Evolutionary conservation across 352 stramenopile species (phyloP).

Genomic region (Elongisporangium anandrum): DNA sequence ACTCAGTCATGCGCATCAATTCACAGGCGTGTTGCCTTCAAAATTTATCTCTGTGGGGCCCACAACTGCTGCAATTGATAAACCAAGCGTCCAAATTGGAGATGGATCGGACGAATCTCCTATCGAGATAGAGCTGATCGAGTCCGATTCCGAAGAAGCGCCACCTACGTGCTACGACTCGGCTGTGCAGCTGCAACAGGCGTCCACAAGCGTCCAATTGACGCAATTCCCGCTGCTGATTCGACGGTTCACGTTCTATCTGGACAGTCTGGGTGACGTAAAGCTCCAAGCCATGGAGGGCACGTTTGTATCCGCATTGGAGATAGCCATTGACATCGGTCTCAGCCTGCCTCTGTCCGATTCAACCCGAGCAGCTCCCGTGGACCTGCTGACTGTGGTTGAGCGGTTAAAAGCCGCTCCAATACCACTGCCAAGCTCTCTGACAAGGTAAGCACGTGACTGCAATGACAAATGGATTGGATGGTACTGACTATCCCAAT

Average conservation of each 20-base stretch:
- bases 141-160: neutral
- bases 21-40: neutral
- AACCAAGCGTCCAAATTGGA: neutral
- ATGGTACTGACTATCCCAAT: neutral
- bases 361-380: neutral
- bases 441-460: neutral
- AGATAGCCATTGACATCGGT: neutral
- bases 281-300: neutral
- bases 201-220: neutral
- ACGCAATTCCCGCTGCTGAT: neutral
- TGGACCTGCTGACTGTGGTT: neutral
- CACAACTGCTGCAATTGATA: too few species aligned
- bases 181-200: neutral
- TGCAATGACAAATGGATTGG: neutral
- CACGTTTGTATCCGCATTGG: neutral
- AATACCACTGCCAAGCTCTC: neutral
- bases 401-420: neutral
- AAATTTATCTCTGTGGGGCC: neutral
- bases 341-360: neutral
- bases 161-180: neutral
- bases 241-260: neutral
- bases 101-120: neutral
- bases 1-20: neutral
- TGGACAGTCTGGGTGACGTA: neutral
- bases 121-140: neutral